Base-by-base conservation (phyloP, 768 basidiomycete species). In the Calocybe indica region DNA sequence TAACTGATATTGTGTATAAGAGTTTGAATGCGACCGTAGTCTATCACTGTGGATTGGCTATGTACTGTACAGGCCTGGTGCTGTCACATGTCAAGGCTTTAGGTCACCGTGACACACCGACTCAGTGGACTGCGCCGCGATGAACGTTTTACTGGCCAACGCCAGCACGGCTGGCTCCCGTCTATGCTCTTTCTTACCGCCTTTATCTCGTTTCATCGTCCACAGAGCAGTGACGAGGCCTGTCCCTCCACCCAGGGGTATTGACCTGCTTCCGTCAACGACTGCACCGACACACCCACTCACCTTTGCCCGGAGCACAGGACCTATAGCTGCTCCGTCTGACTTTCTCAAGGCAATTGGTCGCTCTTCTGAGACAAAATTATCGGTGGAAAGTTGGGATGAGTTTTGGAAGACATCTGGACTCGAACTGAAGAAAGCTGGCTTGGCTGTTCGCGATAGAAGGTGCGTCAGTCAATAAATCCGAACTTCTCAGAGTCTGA, bases 321-420 rank as follows among this genome's bases (percentile, higher is more conserved):
- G 71, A 33, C 52, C 64, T n/a, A 75, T 86, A 51, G 52, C 60
- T 13, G 78, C 80, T 2, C 77, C 87, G 5, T 66, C 67, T 30
- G 81, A 76, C 28, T 89, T 92, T 55, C 70, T 92, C 53, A 78
- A 77, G 49, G 76, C 82, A 28, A 88, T 92, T 52, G 89, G 90
- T 14, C 75, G 90, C 22, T 72, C 72, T 6, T 66, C 75, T 3
- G 81, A 86, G 34, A 80, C 74, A 1, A 90, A 90, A 63, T 52
- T 89, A 30, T 67, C 74, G 2, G 63, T 75, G 8, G 80, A 82
- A 37, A 67, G 63, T n/a, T 92, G 90, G 90, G 77, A 82, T 2
- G 74, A 79, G 30, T 71, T 92, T 36, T 92, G 88, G 85, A 72
- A 69, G 42, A 67, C 74, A 48, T 68, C 77, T 34, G 78, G 85